phyloP scores from a whole-genome alignment of 2,329 filamentous ascomycete genomes.

The Sporothrix humicola region DNA sequence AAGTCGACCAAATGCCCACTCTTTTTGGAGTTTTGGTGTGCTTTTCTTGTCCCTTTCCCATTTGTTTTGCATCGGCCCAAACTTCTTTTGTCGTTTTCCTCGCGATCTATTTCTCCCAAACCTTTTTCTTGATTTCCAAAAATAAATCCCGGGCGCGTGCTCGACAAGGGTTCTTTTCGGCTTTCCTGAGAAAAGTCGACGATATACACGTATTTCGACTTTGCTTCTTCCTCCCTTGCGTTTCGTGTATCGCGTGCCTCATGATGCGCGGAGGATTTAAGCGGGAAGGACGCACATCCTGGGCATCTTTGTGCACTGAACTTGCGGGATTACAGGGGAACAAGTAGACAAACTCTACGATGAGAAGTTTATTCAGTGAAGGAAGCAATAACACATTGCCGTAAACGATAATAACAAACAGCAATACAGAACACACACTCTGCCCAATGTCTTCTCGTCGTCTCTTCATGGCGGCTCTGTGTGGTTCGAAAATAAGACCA shows the following conservation, averaged over 20 bases:
- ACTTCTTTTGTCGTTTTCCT: background rate
- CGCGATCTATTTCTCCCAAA: background rate
- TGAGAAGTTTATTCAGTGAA: slow-evolving; percentile 3
- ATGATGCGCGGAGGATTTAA: background rate
- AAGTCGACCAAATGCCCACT: background rate
- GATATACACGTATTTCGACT: background rate
- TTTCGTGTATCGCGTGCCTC: slow-evolving; percentile 1
- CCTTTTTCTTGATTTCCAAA: slow-evolving; percentile 9
- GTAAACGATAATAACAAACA: too few species aligned
- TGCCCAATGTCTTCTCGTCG: background rate
- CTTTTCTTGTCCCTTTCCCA: background rate
- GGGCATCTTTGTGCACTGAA: background rate
- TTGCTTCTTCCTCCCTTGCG: background rate
- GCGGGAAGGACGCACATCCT: slow-evolving; percentile 17
- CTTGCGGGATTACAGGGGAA: background rate
- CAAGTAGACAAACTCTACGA: background rate
- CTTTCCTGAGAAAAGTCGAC: background rate
- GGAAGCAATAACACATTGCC: background rate
- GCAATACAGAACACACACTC: too few species aligned
- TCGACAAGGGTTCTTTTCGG: background rate
- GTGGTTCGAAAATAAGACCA: background rate
- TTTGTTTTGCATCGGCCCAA: background rate
- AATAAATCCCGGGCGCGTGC: slow-evolving; percentile 11
- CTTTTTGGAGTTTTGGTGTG: background rate
- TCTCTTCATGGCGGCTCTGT: background rate